Conservation (phyloP, 352 stramenopile genomes). For the Globisporangium orthogonon region DNA sequence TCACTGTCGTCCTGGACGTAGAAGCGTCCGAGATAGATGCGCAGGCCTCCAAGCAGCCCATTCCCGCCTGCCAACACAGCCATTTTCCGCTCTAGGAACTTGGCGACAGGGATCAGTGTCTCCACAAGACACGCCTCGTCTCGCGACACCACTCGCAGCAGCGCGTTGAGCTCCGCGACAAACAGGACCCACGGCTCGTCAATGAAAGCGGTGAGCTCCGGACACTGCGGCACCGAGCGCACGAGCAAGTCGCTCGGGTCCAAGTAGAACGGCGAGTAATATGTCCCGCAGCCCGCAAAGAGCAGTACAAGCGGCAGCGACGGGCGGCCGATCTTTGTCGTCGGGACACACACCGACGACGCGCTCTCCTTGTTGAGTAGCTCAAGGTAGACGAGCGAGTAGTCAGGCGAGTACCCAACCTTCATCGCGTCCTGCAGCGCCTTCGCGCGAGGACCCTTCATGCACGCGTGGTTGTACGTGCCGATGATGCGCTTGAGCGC, state of each 20-base stretch:
- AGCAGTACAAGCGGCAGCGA: conserved; percentile 65
- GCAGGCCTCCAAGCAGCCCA: conserved; percentile 49
- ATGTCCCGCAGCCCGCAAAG: conserved; percentile 73
- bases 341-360: conserved; percentile 62
- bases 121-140: conserved; percentile 43
- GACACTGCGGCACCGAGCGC: conserved; percentile 68
- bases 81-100: conserved; percentile 58
- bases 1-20: conserved; percentile 64
- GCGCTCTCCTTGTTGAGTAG: conserved; percentile 71
- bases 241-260: conserved; percentile 79
- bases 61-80: conserved; percentile 27
- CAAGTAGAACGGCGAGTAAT: conserved; percentile 73
- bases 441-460: conserved; percentile 64
- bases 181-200: conserved; percentile 83
- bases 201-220: conserved; percentile 79
- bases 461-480: conserved; percentile 80
- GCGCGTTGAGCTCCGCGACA: conserved; percentile 71
- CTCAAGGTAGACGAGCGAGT: conserved; percentile 77
- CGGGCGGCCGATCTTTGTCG: conserved; percentile 65
- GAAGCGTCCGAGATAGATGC: conserved; percentile 69
- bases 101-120: conserved; percentile 52
- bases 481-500: conserved; percentile 64
- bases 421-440: conserved; percentile 74
- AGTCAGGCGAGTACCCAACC: conserved; percentile 70
- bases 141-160: conserved; percentile 64